Evolutionary conservation across 176 grass and related monocot species (phyloP), one percentile per base, ranked within the genome.

Genomic region (Typha latifolia): DNA sequence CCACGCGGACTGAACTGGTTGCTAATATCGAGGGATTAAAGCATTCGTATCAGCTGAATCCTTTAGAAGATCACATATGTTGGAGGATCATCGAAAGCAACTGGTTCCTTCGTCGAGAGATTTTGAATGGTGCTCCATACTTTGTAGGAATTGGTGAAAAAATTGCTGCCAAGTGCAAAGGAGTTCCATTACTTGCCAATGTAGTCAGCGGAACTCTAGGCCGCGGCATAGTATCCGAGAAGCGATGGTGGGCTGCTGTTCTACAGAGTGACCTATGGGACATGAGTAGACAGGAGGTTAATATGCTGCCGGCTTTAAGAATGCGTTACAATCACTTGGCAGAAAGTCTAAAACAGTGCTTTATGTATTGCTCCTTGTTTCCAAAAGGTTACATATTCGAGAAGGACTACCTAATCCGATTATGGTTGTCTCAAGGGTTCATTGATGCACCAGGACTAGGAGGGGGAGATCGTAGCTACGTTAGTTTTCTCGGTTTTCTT

Each of bases 341-440:
- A 12, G 32, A 47, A 43, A 12, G 67, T 64, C 51, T 64, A 52
- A 64, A 64, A 37, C 62, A 16, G 56, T 80, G 72, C 20, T 32
- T 85, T 47, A 26, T 63, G 12, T 85, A 77, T 19, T 77, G 66
- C 23, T 84, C 82, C 14, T 34, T 84, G 51, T 76, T 84, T 72
- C 71, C 66, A 47, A 84, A 70, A 49, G 68, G 51, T 20, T 80
- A 76, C 56, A 64, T 19, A 16, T 85, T 77, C 50, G 47, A 47
- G 10, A 73, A 80, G 49, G 12, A 66, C 9, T 52, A 51, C 19
- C 19, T 75, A 16, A 32, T 71, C 53, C 66, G 49, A 59, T 23
- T 79, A 3, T 84, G 75, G 82, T 66, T 71, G 65, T 74, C 76
- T 3, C 82, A 81, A 78, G 78, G 78, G 26, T 73, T 66, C 32